Evolutionary conservation across 1,284 basidiomycete genomes (phyloP), one percentile per base, ranked within the genome.

Genomic region (Ceratobasidium sp.): DNA sequence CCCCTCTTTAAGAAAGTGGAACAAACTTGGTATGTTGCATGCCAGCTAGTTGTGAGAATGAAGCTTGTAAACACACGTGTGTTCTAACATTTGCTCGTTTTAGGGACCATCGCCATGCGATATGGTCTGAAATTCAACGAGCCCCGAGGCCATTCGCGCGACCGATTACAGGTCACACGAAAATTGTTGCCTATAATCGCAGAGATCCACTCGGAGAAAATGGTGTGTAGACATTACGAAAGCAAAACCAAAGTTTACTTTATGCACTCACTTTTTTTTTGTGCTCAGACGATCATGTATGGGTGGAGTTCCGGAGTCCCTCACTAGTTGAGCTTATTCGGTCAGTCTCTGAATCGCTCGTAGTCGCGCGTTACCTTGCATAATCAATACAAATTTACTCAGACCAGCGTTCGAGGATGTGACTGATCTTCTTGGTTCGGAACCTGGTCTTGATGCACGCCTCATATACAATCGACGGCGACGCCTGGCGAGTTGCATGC

Each of bases 301-400:
- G 68, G 68, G 56, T 70, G 12, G 68, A 70, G n/a, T 57, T 70
- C 20, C 68, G 68, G 15, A 70, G 68, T 38, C 28, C 52, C 13
- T 2, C 68, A 56, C 38, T 70, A 20, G 20, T 40, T 28, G 33
- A 57, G 5, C 50, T 70, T 23, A 33, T 57, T 26, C 26, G 28
- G 68, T 70, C 5, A 3, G 50, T 52, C 13, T 44, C 9, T 5
- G 3, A 7, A 9, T 28, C 20, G n/a, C 1, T 33, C 17, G 38
- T 28, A 23, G 5, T 26, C 26, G 4, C 5, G 4, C 20, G 2
- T 9, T 15, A 9, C 3, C 38, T 17, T 17, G 40, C 59, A 42
- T n/a, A 20, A 42, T 26, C 23, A n/a, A n/a, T n/a, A 12, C n/a
- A 54, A 2, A 26, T n/a, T 15, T 13, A 20, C 12, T 6, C 10